Base-by-base conservation (phyloP, 768 basidiomycete genomes). In the Crassisporium funariophilum region DNA sequence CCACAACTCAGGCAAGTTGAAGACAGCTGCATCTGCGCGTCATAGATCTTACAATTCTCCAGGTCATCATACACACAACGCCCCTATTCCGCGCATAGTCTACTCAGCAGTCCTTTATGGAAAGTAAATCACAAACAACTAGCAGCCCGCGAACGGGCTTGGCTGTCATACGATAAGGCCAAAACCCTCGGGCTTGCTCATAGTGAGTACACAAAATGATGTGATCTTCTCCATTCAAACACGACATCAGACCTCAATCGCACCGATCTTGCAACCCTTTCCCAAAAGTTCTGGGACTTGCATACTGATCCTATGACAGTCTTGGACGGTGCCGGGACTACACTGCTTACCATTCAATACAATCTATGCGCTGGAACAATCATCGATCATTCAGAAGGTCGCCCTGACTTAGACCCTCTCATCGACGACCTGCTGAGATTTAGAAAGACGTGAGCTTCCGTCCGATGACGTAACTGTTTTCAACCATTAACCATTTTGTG, bases 301-400 rank as follows among this genome's bases (percentile, higher is more conserved):
- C 54, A 60, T 15, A 13, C 44, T 0, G 54, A 60, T 40, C 56
- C 56, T 3, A 58, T 60, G 3, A 22, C 47, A 16, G 20, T 34
- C 13, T 17, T 56, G 38, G 59, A 60, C 23, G 52, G 49, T 6
- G 49, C 56, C 0, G 52, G 47, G 1, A 48, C 44, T 4, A 52
- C 52, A 0, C 38, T 60, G 3, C 33, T 54, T 5, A 52, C 45
- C 2, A 52, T 60, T 9, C 59, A 60, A 5, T 45, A 49, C 29
- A 60, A 60, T 35, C 45, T 58, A 13, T 46, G 47, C 15, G 46
- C 36, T 16, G 56, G 56, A 4, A 57, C 59, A 1, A 13, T 60
- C 20, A 44, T 40, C 1, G 50, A 43, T n/a, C 50, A 52, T 23
- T 35, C 55, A 4, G 13, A 35, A 16, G 35, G 40, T 8, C 46